Base-by-base conservation (phyloP, 805 yeast genomes). In the Phaffomyces antillensis region DNA sequence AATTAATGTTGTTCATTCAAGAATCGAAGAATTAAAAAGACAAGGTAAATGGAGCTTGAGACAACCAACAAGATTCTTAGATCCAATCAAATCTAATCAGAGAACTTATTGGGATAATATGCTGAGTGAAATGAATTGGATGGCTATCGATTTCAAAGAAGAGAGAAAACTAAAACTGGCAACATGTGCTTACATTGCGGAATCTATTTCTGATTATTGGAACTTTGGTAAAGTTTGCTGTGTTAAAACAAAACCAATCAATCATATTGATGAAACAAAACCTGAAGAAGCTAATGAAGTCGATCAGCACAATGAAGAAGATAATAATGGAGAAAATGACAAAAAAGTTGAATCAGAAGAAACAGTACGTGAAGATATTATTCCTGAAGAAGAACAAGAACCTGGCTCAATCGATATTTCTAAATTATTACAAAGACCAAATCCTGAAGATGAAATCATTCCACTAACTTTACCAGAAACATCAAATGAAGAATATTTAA, bases 1-100 rank as follows among this genome's bases (percentile, higher is more conserved):
- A 59, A 81, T 91, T 3, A 86, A 95, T 0, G 96, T 89, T 11
- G 79, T 88, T 17, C 85, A 88, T 55, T 84, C 95, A 2, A 72
- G 98, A 49, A 90, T 93, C 39, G 98, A 91, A 58, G 98, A 91
- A 61, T 71, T 93, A 50, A 87, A 88, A 61, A 71, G 95, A 39
- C 83, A 83, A 46, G 85, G 86, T 2, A 81, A 86, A 55, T 93
- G 99, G 98, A 83, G 96, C 20, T 68, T 93, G 43, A 73, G 95
- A 43, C 99, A 93, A 61, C 96, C 95, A 0, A 70, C 75, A 42
- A 73, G 76, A 50, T 83, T 73, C 55, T 58, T 71, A 12, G 95
- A 87, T 52, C 96, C 98, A 0, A 39, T 54, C 12, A 55, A 52
- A 41, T 58, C 53, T 24, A 61, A 67, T 13, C 59, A 67, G 28